A percentile compares a stretch with the other conserved stretches of the same genome.
Conservation (phyloP, 495 filamentous ascomycete species). For the Pseudotulostoma volvatum region DNA sequence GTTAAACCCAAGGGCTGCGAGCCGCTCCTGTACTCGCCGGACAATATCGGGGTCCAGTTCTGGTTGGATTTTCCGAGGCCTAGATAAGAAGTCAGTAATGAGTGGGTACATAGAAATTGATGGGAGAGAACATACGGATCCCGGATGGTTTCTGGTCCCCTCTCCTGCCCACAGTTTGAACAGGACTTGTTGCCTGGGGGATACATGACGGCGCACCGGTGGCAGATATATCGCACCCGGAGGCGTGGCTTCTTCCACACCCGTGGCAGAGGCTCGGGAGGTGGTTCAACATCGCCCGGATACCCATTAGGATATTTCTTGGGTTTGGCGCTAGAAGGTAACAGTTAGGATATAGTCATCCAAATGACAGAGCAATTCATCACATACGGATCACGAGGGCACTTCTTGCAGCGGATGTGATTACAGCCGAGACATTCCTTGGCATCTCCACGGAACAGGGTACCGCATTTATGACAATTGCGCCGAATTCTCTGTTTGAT, state of each 20-base stretch:
- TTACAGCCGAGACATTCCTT: conserved; percentile 55
- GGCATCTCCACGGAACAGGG: conserved; percentile 37
- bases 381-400: conserved; percentile 69
- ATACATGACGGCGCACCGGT: conserved; percentile 43
- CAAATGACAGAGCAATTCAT: not conserved
- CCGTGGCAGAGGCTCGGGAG: conserved; percentile 17
- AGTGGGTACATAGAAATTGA: conserved; percentile 1
- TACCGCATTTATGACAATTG: conserved; percentile 60
- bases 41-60: conserved; percentile 50
- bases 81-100: conserved; percentile 28
- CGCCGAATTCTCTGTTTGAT: conserved; percentile 55
- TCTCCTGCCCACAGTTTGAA: conserved; percentile 42
- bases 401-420: conserved; percentile 66
- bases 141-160: conserved; percentile 29
- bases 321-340: conserved; percentile 39
- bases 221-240: conserved; percentile 44
- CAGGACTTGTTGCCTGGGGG: conserved; percentile 33
- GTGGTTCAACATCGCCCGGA: conserved; percentile 46
- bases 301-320: conserved; percentile 65
- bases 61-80: conserved; percentile 42
- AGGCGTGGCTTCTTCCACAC: conserved; percentile 28
- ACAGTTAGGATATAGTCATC: conserved; percentile 1
- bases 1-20: conserved; percentile 29
- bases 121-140: conserved; percentile 29
- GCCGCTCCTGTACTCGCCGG: conserved; percentile 39